Conservation (phyloP, 1,139 yeast species). For the Geotrichum aggregatum region DNA sequence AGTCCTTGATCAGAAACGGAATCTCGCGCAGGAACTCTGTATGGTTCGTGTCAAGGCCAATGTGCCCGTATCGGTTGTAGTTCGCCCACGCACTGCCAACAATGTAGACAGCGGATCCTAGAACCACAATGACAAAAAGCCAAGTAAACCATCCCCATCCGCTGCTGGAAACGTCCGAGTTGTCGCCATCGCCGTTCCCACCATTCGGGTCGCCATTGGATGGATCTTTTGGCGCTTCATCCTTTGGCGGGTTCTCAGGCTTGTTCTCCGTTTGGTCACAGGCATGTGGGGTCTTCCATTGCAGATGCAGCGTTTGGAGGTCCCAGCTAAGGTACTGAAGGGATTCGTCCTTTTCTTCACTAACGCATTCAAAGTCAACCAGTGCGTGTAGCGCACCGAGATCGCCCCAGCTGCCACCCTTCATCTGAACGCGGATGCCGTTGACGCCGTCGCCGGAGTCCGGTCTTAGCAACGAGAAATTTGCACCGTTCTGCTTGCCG, state of each 20-base stretch:
- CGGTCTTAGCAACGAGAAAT: constrained; percentile 13
- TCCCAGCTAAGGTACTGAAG: constrained; percentile 39
- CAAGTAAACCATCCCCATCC: constrained; percentile 39
- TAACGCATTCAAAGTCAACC: constrained; percentile 52
- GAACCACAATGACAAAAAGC: constrained; percentile 49
- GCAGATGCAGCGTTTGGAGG: constrained; percentile 32
- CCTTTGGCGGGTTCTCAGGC: background rate
- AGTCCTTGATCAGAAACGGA: constrained; percentile 72
- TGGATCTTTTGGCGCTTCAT: background rate
- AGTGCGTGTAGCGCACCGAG: constrained; percentile 49
- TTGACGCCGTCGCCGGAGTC: constrained; percentile 32
- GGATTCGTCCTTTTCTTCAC: constrained; percentile 35
- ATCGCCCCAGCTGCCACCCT: constrained; percentile 70
- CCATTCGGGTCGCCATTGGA: constrained; percentile 5
- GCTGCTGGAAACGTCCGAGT: constrained; percentile 25
- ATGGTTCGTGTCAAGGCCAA: constrained; percentile 42
- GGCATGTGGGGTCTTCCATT: constrained; percentile 43
- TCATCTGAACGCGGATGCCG: constrained; percentile 48
- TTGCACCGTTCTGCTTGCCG: constrained; percentile 32
- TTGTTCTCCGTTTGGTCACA: constrained; percentile 36
- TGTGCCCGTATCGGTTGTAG: constrained; percentile 38
- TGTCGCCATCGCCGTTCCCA: constrained; percentile 25
- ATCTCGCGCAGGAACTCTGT: constrained; percentile 63
- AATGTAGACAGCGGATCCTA: constrained; percentile 66
- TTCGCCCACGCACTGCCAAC: constrained; percentile 79